These are phyloP conservation scores for Scorias spongiosa DNA, from an alignment of 2,329 filamentous ascomycete genomes.

Conservation along the genomic window DNA sequence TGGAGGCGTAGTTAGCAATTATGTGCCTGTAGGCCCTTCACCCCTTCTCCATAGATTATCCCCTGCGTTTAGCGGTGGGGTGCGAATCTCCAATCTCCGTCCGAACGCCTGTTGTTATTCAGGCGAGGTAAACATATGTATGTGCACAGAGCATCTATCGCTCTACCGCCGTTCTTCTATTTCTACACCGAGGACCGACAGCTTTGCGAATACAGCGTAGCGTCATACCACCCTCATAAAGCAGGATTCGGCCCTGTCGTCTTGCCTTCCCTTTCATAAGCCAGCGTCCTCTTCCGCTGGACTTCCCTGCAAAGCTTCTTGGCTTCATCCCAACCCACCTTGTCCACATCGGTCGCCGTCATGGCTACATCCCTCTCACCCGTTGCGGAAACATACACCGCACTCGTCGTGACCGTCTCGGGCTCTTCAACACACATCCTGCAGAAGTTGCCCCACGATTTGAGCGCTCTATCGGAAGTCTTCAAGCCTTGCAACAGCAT, in stretches of 20 bases:
- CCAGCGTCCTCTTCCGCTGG: slow-evolving; percentile 16
- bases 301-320: slow-evolving; percentile 14
- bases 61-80: no score
- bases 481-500: slow-evolving; percentile 26
- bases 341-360: slow-evolving; percentile 10
- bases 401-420: slow-evolving; percentile 14
- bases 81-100: no score
- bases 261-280: slow-evolving; percentile 19
- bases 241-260: slow-evolving; percentile 16
- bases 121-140: no score
- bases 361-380: slow-evolving; percentile 15
- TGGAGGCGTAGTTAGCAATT: background rate
- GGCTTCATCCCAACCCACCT: slow-evolving; percentile 14
- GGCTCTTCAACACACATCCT: slow-evolving; percentile 14
- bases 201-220: no score
- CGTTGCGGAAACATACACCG: slow-evolving; percentile 16
- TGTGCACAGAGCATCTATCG: no score
- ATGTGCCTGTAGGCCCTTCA: no score
- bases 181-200: no score
- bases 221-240: slow-evolving; percentile 4
- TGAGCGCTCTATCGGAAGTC: slow-evolving; percentile 20
- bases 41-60: no score
- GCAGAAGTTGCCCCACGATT: slow-evolving; percentile 20
- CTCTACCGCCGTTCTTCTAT: no score
- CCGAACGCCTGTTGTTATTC: no score